Evolutionary conservation across 2,329 filamentous ascomycete species (phyloP), one percentile per base, ranked within the genome.

Genomic region (Fusarium sp.): DNA sequence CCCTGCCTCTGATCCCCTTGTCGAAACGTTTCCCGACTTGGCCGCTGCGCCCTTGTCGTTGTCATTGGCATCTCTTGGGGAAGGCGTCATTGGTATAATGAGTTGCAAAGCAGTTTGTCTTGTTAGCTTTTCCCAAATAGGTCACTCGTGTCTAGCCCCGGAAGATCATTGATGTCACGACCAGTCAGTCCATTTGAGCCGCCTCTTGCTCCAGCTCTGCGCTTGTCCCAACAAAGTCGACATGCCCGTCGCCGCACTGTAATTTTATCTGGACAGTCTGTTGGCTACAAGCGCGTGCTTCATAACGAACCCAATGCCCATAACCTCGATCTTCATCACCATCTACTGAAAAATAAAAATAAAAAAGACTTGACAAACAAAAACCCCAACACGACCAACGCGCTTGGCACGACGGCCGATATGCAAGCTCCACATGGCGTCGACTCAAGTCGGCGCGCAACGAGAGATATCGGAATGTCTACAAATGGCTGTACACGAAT

Each of bases 121-220:
- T 33, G 35, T 42, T 48, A 44, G 42, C 64, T 61, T 56, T 65
- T 47, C 68, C 57, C 21, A 58, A 60, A 46, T 35, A 19, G 56
- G 68, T 53, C 48, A 65, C 43, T 70, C 68, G 66, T 70, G 53
- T 70, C 46, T 53, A 23, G 46, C 27, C 21, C 36, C 39, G 27
- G 68, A 61, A 64, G 68, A 69, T 69, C 68, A 61, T 52, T 70
- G 59, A 66, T 70, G 67, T 66, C 67, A 68, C 63, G 49, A 36
- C 36, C 57, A 53, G 19, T 32, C 57, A 53, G 19, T 32, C 51
- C 35, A 42, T 61, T 53, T 14, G 37, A 47, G 48, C 19, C 31
- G 43, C 17, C 39, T 27, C 9, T 25, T 48, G 41, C 42, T 27
- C 37, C 52, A 68, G 58, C 62, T 61, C 50, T 48, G 48, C 45